phyloP scores from a whole-genome alignment of 345 rosid genomes.

The Eucalyptus tenuipes region DNA sequence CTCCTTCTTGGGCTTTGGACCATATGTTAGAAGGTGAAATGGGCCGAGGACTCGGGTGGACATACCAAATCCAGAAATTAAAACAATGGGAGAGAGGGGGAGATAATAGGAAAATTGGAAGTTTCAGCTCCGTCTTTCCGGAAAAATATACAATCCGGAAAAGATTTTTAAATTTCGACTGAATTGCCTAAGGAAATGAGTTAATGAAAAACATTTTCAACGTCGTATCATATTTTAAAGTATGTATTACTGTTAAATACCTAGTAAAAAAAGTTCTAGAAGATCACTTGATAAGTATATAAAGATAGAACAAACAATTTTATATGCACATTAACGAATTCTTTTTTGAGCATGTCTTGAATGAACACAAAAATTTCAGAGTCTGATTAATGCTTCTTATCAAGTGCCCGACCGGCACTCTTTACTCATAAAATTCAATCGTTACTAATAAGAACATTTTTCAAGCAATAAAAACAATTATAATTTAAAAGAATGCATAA shows the following conservation, averaged over 20 bases:
- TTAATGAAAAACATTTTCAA: not conserved
- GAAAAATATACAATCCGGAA: no score
- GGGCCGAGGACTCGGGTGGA: not conserved
- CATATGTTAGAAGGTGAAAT: not conserved
- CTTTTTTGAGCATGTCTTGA: not conserved
- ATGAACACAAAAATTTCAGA: not conserved
- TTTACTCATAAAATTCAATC: not conserved
- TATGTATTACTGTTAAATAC: not conserved
- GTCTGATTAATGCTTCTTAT: not conserved
- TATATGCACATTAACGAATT: not conserved
- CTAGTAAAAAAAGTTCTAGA: not conserved
- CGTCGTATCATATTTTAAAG: rapidly evolving
- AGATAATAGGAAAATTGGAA: not conserved
- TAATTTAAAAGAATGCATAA: not conserved
- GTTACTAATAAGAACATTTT: not conserved
- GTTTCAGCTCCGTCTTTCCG: not conserved
- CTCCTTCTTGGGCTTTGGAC: not conserved
- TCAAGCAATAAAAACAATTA: not conserved
- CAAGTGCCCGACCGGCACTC: no score
- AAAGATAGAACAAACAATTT: not conserved
- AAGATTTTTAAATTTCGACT: not conserved
- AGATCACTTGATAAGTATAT: not conserved
- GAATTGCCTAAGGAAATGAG: not conserved
- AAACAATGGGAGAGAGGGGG: not conserved
- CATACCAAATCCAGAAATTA: not conserved